A percentile compares a stretch with the other conserved stretches of the same genome.
Evolutionary conservation across 1,139 yeast species (phyloP).

Genomic region (Blastobotrys indianensis): DNA sequence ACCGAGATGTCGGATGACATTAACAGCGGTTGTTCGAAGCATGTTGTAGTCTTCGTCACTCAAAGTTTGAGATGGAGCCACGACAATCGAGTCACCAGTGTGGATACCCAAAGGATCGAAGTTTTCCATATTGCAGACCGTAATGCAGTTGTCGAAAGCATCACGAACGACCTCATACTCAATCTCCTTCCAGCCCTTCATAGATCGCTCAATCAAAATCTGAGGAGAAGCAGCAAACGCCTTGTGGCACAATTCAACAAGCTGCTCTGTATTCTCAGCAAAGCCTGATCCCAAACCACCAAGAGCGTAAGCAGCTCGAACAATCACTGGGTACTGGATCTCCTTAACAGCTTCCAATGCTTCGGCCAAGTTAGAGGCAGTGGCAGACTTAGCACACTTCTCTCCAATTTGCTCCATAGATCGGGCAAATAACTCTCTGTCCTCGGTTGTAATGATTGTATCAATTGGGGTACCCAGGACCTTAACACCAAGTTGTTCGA

Average conservation of each 20-base stretch:
- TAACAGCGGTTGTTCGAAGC: slow-evolving; percentile 97
- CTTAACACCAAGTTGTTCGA: slow-evolving; percentile 83
- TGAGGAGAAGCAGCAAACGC: slow-evolving; percentile 97
- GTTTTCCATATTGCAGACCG: slow-evolving; percentile 99
- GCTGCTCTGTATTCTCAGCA: slow-evolving; percentile 83
- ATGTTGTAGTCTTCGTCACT: slow-evolving; percentile 97
- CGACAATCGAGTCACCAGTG: slow-evolving; percentile 98
- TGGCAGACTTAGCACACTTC: slow-evolving; percentile 89
- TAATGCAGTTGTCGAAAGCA: slow-evolving; percentile 94
- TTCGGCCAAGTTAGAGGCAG: slow-evolving; percentile 73
- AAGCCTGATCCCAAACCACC: slow-evolving; percentile 99
- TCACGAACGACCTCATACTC: slow-evolving; percentile 99
- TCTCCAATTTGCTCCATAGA: slow-evolving; percentile 94
- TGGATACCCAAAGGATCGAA: slow-evolving; percentile 98
- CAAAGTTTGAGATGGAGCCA: slow-evolving; percentile 96
- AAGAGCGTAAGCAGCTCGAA: slow-evolving; percentile 94
- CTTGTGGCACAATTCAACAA: slow-evolving; percentile 75
- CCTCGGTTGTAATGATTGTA: slow-evolving; percentile 94
- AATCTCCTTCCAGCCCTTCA: slow-evolving; percentile 99
- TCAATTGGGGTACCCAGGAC: slow-evolving; percentile 96
- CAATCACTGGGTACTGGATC: slow-evolving; percentile 93
- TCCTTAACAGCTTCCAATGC: slow-evolving; percentile 78
- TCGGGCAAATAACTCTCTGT: slow-evolving; percentile 88
- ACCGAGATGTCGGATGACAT: slow-evolving; percentile 94
- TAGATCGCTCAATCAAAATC: slow-evolving; percentile 88